Base-by-base conservation (phyloP, 2,329 filamentous ascomycete genomes). In the Cyanodermella asteris region DNA sequence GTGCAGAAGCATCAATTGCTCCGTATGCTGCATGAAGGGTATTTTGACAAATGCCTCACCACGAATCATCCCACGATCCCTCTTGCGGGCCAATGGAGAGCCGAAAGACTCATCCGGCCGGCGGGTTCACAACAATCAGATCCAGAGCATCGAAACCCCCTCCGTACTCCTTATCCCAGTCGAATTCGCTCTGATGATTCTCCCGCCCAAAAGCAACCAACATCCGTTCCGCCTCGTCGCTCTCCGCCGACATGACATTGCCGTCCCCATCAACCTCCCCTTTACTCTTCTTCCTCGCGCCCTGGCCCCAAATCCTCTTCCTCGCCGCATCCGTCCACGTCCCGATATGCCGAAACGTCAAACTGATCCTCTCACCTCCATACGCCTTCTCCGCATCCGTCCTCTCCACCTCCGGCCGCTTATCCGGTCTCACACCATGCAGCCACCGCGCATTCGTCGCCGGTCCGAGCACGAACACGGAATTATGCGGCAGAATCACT, bases 341-440 rank as follows among this genome's bases (percentile, higher is more conserved):
- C 2, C 70, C 80, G 34, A 97, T 93, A 13, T 67, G 60, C 22
- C 87, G 64, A 44, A 97, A 94, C 1, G 87, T 97, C 18, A 97
- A 58, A 23, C 77, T 90, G 42, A 97, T 91, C 23, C 87, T 73
- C 23, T 71, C 68, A 5, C 81, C 75, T 5, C 54, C 55, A 39
- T 65, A 80, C 0, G 75, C 73, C 20, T 69, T 60, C 44, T 94
- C 84, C 5, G 64, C 62, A 0, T 54, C 36, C 0, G 63, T 59
- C 45, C 84, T 82, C 34, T 82, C 73, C 2, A 55, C 49, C 1
- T 55, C 49, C 1, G 63, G 53, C 14, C 87, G 67, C 44, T 82
- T 90, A 48, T 97, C 87, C 21, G 75, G 68, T 24, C 74, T 71
- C 43, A 97, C 93, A n/a, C 71, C 71, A 50, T 97, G 87, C 7